These are phyloP conservation scores for Trichoderma hamatum DNA, from an alignment of 2,329 filamentous ascomycete genomes.

Conservation along the genomic window DNA sequence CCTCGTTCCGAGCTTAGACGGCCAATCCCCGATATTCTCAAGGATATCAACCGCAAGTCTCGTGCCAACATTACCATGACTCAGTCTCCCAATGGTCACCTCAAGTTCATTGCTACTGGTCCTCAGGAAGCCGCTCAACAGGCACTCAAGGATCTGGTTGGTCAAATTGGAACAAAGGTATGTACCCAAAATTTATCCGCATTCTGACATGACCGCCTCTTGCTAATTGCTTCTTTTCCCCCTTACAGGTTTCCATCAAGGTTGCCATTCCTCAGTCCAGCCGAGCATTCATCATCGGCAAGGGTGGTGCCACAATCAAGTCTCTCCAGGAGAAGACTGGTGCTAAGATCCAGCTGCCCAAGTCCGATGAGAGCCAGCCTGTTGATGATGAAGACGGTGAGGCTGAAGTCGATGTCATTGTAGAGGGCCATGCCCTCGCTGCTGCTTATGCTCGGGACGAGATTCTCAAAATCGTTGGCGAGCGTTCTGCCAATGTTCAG, in stretches of 20 bases:
- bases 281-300: slow-evolving; percentile 89
- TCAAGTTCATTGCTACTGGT: slow-evolving; percentile 84
- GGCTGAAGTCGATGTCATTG: slow-evolving; percentile 77
- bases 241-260: slow-evolving; percentile 58
- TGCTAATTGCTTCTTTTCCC: slow-evolving; percentile 5
- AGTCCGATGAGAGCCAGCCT: slow-evolving; percentile 66
- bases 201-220: background rate
- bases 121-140: slow-evolving; percentile 82
- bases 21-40: slow-evolving; percentile 80
- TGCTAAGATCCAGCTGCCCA: slow-evolving; percentile 87
- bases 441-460: slow-evolving; percentile 81
- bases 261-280: slow-evolving; percentile 82
- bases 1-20: slow-evolving; percentile 79
- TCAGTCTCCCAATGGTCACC: slow-evolving; percentile 68
- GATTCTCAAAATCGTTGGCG: slow-evolving; percentile 84
- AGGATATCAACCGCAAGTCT: slow-evolving; percentile 90
- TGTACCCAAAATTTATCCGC: slow-evolving; percentile 32
- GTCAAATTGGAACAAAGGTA: slow-evolving; percentile 85
- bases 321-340: slow-evolving; percentile 86
- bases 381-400: slow-evolving; percentile 72
- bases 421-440: slow-evolving; percentile 90
- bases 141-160: slow-evolving; percentile 85
- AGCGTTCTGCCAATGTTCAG: slow-evolving; percentile 80
- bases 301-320: slow-evolving; percentile 86
- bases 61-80: slow-evolving; percentile 83